phyloP scores from a whole-genome alignment of 202 grass and related monocot genomes.

The Saccharum hybrid region DNA sequence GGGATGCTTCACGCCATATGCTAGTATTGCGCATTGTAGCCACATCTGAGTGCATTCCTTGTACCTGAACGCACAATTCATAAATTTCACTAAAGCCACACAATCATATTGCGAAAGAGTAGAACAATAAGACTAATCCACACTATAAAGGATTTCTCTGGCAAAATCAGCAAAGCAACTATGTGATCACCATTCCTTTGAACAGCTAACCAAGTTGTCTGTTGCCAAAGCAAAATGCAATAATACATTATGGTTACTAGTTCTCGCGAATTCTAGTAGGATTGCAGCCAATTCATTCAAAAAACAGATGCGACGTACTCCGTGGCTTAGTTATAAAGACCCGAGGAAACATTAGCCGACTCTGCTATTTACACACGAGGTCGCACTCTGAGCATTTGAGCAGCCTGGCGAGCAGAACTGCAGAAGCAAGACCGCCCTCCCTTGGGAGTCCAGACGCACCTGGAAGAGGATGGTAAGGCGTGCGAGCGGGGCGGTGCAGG shows the following conservation, averaged over 20 bases:
- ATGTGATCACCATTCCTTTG: slow-evolving; percentile 13
- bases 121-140: not conserved
- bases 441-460: slow-evolving; percentile 43
- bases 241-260: not conserved
- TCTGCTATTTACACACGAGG: not conserved
- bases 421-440: not conserved
- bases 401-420: not conserved
- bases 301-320: not conserved
- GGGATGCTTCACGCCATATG: slow-evolving; percentile 81
- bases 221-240: slow-evolving; percentile 3
- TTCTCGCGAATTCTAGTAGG: slow-evolving; percentile 7
- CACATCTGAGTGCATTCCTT: slow-evolving; percentile 91
- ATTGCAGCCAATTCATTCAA: not conserved
- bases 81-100: slow-evolving; percentile 3
- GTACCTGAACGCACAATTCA: slow-evolving; percentile 55
- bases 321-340: not conserved
- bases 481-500: slow-evolving; percentile 87
- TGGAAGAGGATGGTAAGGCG: slow-evolving; percentile 97
- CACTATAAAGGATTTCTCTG: not conserved
- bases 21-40: slow-evolving; percentile 69
- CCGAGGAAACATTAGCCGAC: not conserved
- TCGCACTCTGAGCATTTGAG: not conserved
- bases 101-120: not conserved
- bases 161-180: slow-evolving; percentile 19
- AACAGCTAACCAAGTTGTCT: slow-evolving; percentile 19